phyloP scores from a whole-genome alignment of 768 basidiomycete species.

The Kondoa malvinella region DNA sequence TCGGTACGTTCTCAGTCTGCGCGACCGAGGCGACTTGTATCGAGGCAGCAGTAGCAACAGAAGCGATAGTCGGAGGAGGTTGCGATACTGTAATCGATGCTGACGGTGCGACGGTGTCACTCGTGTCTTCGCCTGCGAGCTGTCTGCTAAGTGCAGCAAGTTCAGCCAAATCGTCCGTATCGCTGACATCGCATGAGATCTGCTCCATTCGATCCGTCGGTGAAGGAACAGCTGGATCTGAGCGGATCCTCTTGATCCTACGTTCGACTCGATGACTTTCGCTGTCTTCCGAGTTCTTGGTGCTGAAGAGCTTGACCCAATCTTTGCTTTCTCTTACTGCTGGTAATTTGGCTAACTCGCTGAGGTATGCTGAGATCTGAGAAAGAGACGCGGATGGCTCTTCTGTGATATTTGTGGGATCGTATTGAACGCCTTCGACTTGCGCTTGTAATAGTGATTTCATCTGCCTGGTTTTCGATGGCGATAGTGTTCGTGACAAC shows the following conservation, averaged over 20 bases:
- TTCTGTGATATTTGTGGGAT: background rate
- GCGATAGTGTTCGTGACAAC: background rate
- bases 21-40: no score
- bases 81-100: no score
- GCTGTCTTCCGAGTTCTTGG: slow-evolving; percentile 60
- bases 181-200: slow-evolving; percentile 3
- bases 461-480: background rate
- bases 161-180: background rate
- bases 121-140: background rate
- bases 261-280: slow-evolving; percentile 72
- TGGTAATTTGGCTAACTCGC: slow-evolving; percentile 52
- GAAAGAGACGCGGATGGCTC: slow-evolving; percentile 23
- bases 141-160: background rate
- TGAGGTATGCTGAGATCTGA: slow-evolving; percentile 63
- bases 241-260: slow-evolving; percentile 70
- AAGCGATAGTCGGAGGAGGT: no score
- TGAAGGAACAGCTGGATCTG: slow-evolving; percentile 37
- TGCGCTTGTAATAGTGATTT: background rate
- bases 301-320: slow-evolving; percentile 73
- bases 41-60: no score
- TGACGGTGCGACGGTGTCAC: no score
- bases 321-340: slow-evolving; percentile 47
- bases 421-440: background rate
- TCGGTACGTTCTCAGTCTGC: no score
- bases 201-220: no score